Percentiles rank a stretch among this genome's conserved stretches.
Conservation (phyloP, 306 rosid species). For the Bauhinia variegata region DNA sequence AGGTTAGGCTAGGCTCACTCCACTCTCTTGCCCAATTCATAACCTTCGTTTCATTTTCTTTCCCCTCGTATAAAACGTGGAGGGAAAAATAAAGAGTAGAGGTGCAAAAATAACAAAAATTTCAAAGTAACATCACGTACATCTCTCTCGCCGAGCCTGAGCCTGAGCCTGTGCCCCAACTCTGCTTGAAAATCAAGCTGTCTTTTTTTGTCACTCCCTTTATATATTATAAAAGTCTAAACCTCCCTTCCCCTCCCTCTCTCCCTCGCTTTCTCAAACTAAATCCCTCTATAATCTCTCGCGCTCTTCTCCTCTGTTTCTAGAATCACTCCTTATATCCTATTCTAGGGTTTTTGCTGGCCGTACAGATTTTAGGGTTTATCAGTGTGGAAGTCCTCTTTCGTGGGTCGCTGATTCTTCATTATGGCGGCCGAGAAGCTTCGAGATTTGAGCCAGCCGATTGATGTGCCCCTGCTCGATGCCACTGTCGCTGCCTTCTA, state of each 20-base stretch:
- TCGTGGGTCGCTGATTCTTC: neutral
- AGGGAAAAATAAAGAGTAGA: too few species aligned
- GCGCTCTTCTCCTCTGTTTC: neutral
- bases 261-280: conserved; percentile 40
- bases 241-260: conserved; percentile 20
- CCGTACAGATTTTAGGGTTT: conserved; percentile 55
- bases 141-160: neutral
- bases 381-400: conserved; percentile 15
- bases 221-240: conserved; percentile 24
- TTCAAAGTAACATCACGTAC: too few species aligned
- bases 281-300: neutral
- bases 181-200: conserved; percentile 97
- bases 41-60: too few species aligned
- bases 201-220: conserved; percentile 42
- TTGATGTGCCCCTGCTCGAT: conserved; percentile 84
- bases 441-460: conserved; percentile 88
- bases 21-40: too few species aligned
- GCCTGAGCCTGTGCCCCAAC: too few species aligned
- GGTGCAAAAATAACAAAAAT: too few species aligned
- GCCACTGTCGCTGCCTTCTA: conserved; percentile 98
- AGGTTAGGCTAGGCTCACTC: too few species aligned
- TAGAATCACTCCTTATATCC: neutral
- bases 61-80: too few species aligned
- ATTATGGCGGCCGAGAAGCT: conserved; percentile 97
- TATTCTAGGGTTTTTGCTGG: conserved; percentile 41